Base-by-base conservation (phyloP, 164 flowering plant species). In the Akebia trifoliata region DNA sequence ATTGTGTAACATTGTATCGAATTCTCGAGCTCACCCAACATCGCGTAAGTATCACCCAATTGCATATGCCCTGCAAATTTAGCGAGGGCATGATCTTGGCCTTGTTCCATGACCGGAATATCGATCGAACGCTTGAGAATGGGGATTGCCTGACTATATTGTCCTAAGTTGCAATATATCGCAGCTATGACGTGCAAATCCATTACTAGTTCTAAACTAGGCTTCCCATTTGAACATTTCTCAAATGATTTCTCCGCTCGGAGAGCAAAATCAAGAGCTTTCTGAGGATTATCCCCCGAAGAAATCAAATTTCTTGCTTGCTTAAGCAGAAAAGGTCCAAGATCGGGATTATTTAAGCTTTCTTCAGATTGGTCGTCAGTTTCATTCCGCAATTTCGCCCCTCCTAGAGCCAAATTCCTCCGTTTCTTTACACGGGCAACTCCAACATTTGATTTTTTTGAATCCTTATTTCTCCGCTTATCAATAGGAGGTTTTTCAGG, bases 31-130 rank as follows among this genome's bases (percentile, higher is more conserved):
- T 78, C 90, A 32, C 99, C 99, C 56, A 86, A 42, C 85, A 90
- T 87, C 0, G 97, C 88, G 62, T 74, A 86, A 22, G 96, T 87
- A 63, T 93, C 99, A 48, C 99, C 99, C 69, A 93, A 63, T 67
- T 93, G 99, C 99, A 90, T 90, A 57, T 81, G 73, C 28, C 99
- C 97, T 2, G 97, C 84, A 66, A 93, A 93, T 68, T 81, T 90
- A 34, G 94, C 97, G 50, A 90, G 94, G 29, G 96, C 94, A 44
- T 93, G 90, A 45, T 87, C 87, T 59, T 84, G 83, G 56, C 87
- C 86, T 69, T 85, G 83, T 54, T 81, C 90, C 43, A 80, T 21
- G 11, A 54, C 72, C 5, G 94, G 95, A 70, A 93, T 86, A 72
- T 81, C 84, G 59, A 87, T 71, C 2, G 99, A 85, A 14, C 56